A percentile compares a stretch with the other conserved stretches of the same genome.
Conservation (phyloP, 371 early-diverging fungal genomes). For the Actinomortierella wolfii region DNA sequence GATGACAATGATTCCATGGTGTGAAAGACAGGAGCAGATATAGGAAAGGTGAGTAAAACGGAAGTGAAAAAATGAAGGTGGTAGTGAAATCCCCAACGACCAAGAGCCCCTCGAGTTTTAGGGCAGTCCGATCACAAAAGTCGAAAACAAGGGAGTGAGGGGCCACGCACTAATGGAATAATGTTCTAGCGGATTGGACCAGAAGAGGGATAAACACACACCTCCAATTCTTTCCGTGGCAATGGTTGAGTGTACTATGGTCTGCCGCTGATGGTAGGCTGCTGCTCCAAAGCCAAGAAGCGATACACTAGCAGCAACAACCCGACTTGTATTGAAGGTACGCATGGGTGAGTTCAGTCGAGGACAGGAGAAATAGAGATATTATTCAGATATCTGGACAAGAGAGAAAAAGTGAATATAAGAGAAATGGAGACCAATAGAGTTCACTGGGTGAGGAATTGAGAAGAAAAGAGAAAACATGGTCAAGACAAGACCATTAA, state of each 20-base stretch:
- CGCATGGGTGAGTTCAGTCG: too few species aligned
- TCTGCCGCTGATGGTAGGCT: conserved; percentile 19
- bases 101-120: too few species aligned
- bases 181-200: not conserved
- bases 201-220: not conserved
- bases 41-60: not conserved
- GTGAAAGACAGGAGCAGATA: not conserved
- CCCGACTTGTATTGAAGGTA: conserved; percentile 5
- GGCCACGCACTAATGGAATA: not conserved
- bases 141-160: not conserved
- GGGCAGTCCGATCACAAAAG: not conserved
- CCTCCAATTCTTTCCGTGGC: not conserved
- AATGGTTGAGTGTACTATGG: not conserved
- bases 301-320: conserved; percentile 4
- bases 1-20: not conserved
- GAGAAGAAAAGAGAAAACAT: too few species aligned
- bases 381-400: too few species aligned
- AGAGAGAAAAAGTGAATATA: too few species aligned
- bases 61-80: not conserved
- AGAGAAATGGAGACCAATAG: too few species aligned
- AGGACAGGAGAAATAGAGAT: too few species aligned
- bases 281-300: conserved; percentile 3
- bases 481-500: too few species aligned
- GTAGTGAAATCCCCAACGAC: too few species aligned
- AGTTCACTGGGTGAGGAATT: too few species aligned